Percentiles rank a stretch among this genome's conserved stretches.
Evolutionary conservation across 306 rosid genomes (phyloP).

Genomic region (Heteromeles arbutifolia): DNA sequence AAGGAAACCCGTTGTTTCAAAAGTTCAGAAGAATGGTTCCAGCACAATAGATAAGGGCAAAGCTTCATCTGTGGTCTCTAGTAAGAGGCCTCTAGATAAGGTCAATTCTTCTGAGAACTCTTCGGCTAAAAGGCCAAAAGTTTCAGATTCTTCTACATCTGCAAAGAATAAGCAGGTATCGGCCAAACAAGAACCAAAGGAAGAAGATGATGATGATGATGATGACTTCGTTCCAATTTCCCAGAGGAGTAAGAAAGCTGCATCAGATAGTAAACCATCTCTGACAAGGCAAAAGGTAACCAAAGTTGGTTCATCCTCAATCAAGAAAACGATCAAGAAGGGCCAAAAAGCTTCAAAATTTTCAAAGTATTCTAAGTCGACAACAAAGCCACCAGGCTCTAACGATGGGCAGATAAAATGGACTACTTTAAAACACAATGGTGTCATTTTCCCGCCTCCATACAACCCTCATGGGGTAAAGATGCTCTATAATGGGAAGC

Average conservation of each 20-base stretch:
- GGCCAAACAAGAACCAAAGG: constrained; percentile 31
- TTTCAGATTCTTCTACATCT: constrained; percentile 21
- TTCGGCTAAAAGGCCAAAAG: constrained; percentile 38
- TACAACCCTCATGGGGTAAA: constrained; percentile 73
- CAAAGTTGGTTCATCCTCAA: constrained; percentile 28
- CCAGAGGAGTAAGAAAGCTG: constrained; percentile 33
- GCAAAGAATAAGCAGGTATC: constrained; percentile 25
- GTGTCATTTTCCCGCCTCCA: constrained; percentile 93
- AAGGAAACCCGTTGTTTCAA: constrained; percentile 32
- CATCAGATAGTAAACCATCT: constrained; percentile 20
- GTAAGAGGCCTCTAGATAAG: constrained; percentile 49
- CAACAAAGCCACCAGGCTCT: constrained; percentile 68
- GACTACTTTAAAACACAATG: constrained; percentile 85
- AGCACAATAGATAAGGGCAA: constrained; percentile 20
- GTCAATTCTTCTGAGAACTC: constrained; percentile 17
- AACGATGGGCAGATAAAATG: constrained; percentile 98
- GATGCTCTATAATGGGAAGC: constrained; percentile 71
- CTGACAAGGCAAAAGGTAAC: constrained; percentile 16
- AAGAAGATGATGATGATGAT: constrained; percentile 32
- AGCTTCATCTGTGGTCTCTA: constrained; percentile 12
- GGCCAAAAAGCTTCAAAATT: constrained; percentile 26
- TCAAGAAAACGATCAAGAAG: constrained; percentile 29
- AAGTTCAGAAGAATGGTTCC: constrained; percentile 38
- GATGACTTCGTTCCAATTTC: constrained; percentile 43
- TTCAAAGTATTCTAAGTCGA: constrained; percentile 74